Conservation (phyloP, 805 yeast species). For the Lipomyces spencermartinsiae region DNA sequence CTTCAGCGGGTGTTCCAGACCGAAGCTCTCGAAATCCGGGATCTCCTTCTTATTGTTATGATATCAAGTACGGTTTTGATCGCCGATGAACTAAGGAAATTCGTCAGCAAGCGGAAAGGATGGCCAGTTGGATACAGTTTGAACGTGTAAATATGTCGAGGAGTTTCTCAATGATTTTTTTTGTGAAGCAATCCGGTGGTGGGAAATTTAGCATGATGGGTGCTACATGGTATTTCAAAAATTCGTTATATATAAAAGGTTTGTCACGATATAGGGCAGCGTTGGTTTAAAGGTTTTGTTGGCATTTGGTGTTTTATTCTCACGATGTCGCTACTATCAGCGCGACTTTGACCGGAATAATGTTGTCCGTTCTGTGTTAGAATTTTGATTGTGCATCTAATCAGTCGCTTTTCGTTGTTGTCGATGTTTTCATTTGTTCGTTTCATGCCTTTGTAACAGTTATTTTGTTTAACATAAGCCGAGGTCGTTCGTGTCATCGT, state of each 20-base stretch:
- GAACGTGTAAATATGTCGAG: slow-evolving; percentile 26
- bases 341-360: neutral
- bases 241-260: neutral
- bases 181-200: neutral
- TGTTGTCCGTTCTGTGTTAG: neutral
- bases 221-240: neutral
- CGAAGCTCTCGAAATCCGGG: slow-evolving; percentile 79
- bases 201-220: neutral
- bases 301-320: neutral
- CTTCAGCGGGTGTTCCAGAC: slow-evolving; percentile 94
- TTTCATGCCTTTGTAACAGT: neutral
- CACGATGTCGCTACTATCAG: neutral
- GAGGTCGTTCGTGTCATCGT: neutral
- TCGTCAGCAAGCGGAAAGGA: slow-evolving; percentile 35
- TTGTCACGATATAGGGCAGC: neutral
- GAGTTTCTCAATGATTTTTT: neutral
- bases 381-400: neutral
- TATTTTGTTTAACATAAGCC: neutral
- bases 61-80: slow-evolving; percentile 83
- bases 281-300: neutral
- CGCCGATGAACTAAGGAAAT: slow-evolving; percentile 83
- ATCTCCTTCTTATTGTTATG: slow-evolving; percentile 64
- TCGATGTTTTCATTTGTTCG: neutral
- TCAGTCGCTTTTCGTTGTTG: neutral
- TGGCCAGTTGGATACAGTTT: slow-evolving; percentile 28